Evolutionary conservation across 495 filamentous ascomycete species (phyloP).

Genomic region (Viridothelium virens): DNA sequence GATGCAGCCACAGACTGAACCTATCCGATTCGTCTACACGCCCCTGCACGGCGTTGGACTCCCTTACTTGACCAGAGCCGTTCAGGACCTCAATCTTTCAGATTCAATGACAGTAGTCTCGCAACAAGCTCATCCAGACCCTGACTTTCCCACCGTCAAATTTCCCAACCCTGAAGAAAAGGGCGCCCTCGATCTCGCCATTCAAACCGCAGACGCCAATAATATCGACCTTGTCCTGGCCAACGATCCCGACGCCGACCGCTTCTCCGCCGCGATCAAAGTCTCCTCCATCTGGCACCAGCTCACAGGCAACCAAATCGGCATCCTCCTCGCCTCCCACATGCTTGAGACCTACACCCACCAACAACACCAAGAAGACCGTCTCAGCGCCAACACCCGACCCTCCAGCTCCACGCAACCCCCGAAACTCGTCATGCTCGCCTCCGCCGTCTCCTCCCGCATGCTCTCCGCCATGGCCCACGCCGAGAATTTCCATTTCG

Average conservation of each 20-base stretch:
- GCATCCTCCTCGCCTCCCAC: constrained; percentile 54
- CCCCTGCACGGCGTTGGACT: constrained; percentile 64
- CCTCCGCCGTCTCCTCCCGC: constrained; percentile 57
- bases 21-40: constrained; percentile 54
- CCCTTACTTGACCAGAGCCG: constrained; percentile 39
- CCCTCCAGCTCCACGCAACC: constrained; percentile 18
- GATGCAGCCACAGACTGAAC: not conserved
- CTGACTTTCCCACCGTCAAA: constrained; percentile 60
- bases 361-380: not conserved
- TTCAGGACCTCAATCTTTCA: constrained; percentile 42
- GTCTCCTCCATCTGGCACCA: constrained; percentile 51
- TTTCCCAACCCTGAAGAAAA: constrained; percentile 70
- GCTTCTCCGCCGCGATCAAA: constrained; percentile 59
- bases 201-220: constrained; percentile 45
- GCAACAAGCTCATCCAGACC: constrained; percentile 49
- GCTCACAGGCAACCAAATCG: constrained; percentile 64
- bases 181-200: constrained; percentile 59
- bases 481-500: constrained; percentile 48
- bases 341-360: constrained; percentile 39
- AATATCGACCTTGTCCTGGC: constrained; percentile 51
- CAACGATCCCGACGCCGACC: constrained; percentile 67
- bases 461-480: constrained; percentile 57
- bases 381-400: constrained; percentile 23
- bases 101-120: constrained; percentile 30
- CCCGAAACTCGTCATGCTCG: constrained; percentile 48